A percentile compares a stretch with the other conserved stretches of the same genome.
Evolutionary conservation across 805 yeast species (phyloP).

Genomic region (Hanseniaspora clermontiae): DNA sequence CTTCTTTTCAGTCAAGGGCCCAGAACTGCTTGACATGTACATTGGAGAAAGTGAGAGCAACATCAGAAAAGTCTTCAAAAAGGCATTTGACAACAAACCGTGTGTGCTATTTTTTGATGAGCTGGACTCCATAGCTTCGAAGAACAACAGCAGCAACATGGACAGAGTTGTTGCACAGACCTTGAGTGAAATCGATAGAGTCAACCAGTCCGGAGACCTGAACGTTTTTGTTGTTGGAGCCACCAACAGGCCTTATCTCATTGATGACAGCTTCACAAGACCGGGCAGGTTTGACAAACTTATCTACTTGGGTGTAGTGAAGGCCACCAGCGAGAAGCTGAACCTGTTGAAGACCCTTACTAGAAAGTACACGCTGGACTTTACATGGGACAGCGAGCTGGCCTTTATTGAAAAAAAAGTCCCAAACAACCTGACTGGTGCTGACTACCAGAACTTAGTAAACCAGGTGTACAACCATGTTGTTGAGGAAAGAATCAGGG

Average conservation of each 20-base stretch:
- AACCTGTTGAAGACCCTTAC: conserved; percentile 81
- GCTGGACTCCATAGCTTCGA: conserved; percentile 94
- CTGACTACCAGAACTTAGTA: conserved; percentile 92
- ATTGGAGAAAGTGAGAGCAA: conserved; percentile 98
- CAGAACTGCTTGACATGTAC: conserved; percentile 91
- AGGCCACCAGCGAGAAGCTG: conserved; percentile 76
- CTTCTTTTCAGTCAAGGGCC: conserved; percentile 94
- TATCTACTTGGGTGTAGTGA: conserved; percentile 86
- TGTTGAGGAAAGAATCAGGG: conserved; percentile 77
- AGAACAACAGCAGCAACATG: conserved; percentile 77
- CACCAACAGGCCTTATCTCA: conserved; percentile 86
- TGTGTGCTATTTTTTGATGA: conserved; percentile 97
- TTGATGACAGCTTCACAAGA: conserved; percentile 85
- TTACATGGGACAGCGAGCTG: conserved; percentile 55
- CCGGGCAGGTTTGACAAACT: conserved; percentile 94
- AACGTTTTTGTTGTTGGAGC: conserved; percentile 99
- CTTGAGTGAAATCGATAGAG: conserved; percentile 89
- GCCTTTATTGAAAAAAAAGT: neutral
- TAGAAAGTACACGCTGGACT: conserved; percentile 56
- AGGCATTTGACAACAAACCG: conserved; percentile 91
- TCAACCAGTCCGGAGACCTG: conserved; percentile 57
- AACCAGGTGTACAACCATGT: conserved; percentile 94
- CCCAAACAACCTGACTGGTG: conserved; percentile 93
- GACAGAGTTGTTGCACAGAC: conserved; percentile 94
- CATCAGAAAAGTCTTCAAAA: conserved; percentile 85